Percentiles rank a stretch among this genome's conserved stretches.
Evolutionary conservation across 176 grass and related monocot species (phyloP).

Genomic region (Oryza coarctata): DNA sequence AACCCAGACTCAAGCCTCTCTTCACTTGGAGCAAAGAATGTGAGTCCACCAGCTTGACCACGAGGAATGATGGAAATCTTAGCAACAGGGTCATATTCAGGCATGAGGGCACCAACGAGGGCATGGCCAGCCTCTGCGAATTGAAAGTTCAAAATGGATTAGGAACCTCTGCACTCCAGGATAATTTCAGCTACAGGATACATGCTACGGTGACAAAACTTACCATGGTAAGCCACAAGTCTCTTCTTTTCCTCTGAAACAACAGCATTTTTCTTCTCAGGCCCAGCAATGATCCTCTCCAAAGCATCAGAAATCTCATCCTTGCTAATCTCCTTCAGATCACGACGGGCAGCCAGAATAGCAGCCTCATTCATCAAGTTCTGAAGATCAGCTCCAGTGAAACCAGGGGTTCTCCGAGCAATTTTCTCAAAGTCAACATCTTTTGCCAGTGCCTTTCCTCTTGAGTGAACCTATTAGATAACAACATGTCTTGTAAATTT

Average conservation of each 20-base stretch:
- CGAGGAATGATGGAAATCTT: slow-evolving; percentile 98
- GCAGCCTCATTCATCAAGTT: slow-evolving; percentile 99
- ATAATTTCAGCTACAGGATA: not conserved
- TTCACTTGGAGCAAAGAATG: slow-evolving; percentile 97
- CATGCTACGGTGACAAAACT: not conserved
- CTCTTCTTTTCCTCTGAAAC: slow-evolving; percentile 95
- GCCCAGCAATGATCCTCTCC: slow-evolving; percentile 98
- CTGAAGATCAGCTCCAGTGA: slow-evolving; percentile 96
- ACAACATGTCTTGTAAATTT: not conserved
- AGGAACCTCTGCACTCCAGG: not conserved
- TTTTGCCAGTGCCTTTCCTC: slow-evolving; percentile 92
- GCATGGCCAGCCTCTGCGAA: slow-evolving; percentile 93
- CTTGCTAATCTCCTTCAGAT: slow-evolving; percentile 99
- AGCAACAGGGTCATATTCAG: slow-evolving; percentile 92
- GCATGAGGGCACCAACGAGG: slow-evolving; percentile 94
- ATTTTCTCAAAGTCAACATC: slow-evolving; percentile 97
- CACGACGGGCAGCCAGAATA: slow-evolving; percentile 89
- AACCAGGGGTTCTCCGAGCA: slow-evolving; percentile 93
- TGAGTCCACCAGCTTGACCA: slow-evolving; percentile 92
- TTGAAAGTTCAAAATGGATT: slow-evolving; percentile 1
- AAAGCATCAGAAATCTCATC: slow-evolving; percentile 97
- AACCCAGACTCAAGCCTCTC: slow-evolving; percentile 91
- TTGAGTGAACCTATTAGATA: slow-evolving; percentile 77
- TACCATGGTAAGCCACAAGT: slow-evolving; percentile 97
- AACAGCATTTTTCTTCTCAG: slow-evolving; percentile 98